Evolutionary conservation across 1,284 basidiomycete genomes (phyloP).

Genomic region (Tylopilus sp.): DNA sequence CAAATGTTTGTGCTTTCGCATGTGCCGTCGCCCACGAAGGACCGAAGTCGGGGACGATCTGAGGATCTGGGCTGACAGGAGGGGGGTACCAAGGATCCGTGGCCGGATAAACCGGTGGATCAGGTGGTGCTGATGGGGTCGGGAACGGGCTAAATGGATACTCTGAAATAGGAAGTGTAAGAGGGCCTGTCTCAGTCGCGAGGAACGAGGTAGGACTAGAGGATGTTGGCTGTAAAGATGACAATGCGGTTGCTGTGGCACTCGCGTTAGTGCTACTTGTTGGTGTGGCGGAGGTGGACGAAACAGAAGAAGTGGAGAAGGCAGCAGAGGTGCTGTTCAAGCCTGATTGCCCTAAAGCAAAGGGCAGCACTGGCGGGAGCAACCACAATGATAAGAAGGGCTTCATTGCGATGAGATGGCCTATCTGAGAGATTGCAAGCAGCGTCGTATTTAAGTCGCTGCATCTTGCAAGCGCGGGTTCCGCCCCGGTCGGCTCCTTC

Average conservation of each 20-base stretch:
- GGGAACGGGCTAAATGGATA: conserved; percentile 29
- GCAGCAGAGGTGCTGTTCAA: conserved; percentile 2
- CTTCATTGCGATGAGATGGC: conserved; percentile 5
- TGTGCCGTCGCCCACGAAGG: conserved; percentile 50
- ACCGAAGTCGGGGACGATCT: conserved; percentile 50
- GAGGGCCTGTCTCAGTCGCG: conserved; percentile 34
- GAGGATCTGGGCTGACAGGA: conserved; percentile 24
- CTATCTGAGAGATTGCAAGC: neutral
- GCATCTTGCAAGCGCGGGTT: neutral
- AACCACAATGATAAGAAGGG: conserved; percentile 5
- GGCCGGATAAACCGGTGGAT: conserved; percentile 25
- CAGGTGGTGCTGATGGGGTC: conserved; percentile 21
- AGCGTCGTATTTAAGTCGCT: neutral
- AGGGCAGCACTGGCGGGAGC: conserved; percentile 3
- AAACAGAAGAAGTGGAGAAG: neutral
- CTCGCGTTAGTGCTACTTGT: conserved; percentile 1
- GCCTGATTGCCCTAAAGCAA: conserved; percentile 7
- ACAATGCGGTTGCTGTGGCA: neutral
- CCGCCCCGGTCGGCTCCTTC: neutral
- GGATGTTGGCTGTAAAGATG: conserved; percentile 13
- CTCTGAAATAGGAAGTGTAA: conserved; percentile 30
- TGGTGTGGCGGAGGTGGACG: neutral
- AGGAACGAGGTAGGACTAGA: conserved; percentile 18
- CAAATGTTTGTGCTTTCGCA: conserved; percentile 46
- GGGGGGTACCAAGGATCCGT: conserved; percentile 31